Base-by-base conservation (phyloP, 2,329 filamentous ascomycete genomes). In the Lecanicillium sp. region DNA sequence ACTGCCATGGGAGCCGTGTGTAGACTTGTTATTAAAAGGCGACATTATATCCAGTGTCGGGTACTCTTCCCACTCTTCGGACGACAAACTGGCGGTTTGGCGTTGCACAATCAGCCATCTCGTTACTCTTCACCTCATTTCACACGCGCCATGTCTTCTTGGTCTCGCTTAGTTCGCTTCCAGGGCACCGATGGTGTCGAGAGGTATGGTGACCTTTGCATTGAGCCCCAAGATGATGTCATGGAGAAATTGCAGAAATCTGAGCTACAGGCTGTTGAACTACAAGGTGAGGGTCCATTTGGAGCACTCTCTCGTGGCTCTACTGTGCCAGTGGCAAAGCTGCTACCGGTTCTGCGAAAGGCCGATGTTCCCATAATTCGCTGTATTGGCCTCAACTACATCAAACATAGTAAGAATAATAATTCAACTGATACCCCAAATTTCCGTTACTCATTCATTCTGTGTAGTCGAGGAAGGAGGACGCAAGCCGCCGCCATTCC, bases 391-490 rank as follows among this genome's bases (percentile, higher is more conserved):
- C 60, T 67, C 8, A 67, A 67, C 51, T 66, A 66, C 50, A 61
- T 60, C 30, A 61, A 62, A 49, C 64, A 67, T 49, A 67, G 64
- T 67, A 54, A 7, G 61, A n/a, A n/a, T n/a, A n/a, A n/a, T 49
- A 8, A 10, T 10, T 14, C 8, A 3, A 11, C 20, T 15, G 21
- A 21, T 38, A 4, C 15, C 17, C 11, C 15, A 36, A 24, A 6
- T 3, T 7, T 9, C 14, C 7, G 3, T 12, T 43, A n/a, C 49
- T n/a, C n/a, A n/a, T n/a, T n/a, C 19, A 11, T 8, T 2, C 6
- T 11, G 4, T 5, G 4, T 39, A 78, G 75, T 78, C 55, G 65
- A 71, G 51, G 74, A 78, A 61, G 73, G 71, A 14, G 72, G 74
- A 4, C 67, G 74, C 37, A 74, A 67, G 12, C 71, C 73, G 0